Base-by-base conservation (phyloP, 192 early-diverging fungal genomes). In the Linnemannia schmuckeri region DNA sequence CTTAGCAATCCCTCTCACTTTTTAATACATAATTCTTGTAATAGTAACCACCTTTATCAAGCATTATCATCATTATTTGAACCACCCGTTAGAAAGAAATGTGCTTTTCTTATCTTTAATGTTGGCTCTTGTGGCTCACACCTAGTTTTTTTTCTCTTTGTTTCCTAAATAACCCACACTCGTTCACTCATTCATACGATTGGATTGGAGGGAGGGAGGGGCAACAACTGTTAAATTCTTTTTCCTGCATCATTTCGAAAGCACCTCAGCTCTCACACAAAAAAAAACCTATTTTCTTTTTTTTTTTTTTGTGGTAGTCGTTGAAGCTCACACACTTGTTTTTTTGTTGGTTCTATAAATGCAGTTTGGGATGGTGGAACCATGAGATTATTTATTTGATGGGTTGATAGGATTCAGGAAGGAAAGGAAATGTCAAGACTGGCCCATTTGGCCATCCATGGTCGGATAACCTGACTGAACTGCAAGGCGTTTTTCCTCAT, bases 101-200 rank as follows among this genome's bases (percentile, higher is more conserved):
- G 61, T 1, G 61, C 12, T 66, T 4, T 63, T 63, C 27, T 61
- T 61, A 18, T 27, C 24, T 8, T 9, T 66, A 4, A 13, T 35
- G 4, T 66, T 30, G 10, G 55, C 55, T 57, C 55, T 10, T 6
- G n/a, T 1, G 30, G 61, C 61, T 66, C 61, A 66, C 8, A n/a
- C 6, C 9, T 63, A n/a, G 22, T 57, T 66, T 27, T 33, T 33
- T 66, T 33, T 33, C 24, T 15, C 12, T 66, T 66, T 66, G 33
- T 33, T 66, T 66, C 61, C 30, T 30, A 66, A 66, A 66, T 66
- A 66, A 57, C 55, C n/a, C 61, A 66, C 61, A 15, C 61, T 30
- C 17, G n/a, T 1, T 61, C 2, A 7, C 24, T n/a, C n/a, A 20
- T 4, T 52, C 5, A 18, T 5, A 52, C 49, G 0, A 52, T 52